A percentile compares a stretch with the other conserved stretches of the same genome.
Conservation (phyloP, 805 yeast species). For the Wickerhamiella domercqiae region DNA sequence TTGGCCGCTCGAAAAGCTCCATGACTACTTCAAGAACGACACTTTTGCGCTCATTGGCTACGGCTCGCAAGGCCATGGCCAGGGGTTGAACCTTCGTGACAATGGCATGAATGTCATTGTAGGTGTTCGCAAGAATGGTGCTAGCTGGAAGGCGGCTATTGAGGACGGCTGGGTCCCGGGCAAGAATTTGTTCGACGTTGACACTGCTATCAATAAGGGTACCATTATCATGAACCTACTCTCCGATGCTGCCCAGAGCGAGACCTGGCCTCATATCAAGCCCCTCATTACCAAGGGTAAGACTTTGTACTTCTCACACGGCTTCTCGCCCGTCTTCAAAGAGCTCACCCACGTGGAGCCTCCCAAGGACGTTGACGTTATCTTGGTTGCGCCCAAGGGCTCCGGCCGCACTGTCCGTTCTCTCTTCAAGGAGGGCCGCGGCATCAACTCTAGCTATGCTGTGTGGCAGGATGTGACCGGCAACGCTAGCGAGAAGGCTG, state of each 20-base stretch:
- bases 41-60: conserved; percentile 96
- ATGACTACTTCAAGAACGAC: conserved; percentile 94
- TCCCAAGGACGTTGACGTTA: conserved; percentile 89
- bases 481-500: conserved; percentile 97
- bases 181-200: conserved; percentile 87
- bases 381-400: conserved; percentile 99
- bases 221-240: conserved; percentile 93
- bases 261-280: conserved; percentile 80
- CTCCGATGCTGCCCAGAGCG: conserved; percentile 99
- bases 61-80: conserved; percentile 99
- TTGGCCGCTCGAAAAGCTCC: conserved; percentile 97
- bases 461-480: conserved; percentile 99
- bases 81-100: conserved; percentile 98
- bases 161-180: conserved; percentile 99
- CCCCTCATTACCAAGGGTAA: conserved; percentile 93
- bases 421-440: conserved; percentile 99
- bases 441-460: conserved; percentile 98
- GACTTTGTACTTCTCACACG: conserved; percentile 98
- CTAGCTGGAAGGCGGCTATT: conserved; percentile 98
- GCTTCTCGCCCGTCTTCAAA: conserved; percentile 98
- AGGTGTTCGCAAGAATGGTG: conserved; percentile 98
- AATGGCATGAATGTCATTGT: conserved; percentile 94
- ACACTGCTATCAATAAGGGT: conserved; percentile 86
- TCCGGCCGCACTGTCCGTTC: conserved; percentile 99
- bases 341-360: conserved; percentile 92